Base-by-base conservation (phyloP, 2,329 filamentous ascomycete genomes). In the Xylariales sp. region DNA sequence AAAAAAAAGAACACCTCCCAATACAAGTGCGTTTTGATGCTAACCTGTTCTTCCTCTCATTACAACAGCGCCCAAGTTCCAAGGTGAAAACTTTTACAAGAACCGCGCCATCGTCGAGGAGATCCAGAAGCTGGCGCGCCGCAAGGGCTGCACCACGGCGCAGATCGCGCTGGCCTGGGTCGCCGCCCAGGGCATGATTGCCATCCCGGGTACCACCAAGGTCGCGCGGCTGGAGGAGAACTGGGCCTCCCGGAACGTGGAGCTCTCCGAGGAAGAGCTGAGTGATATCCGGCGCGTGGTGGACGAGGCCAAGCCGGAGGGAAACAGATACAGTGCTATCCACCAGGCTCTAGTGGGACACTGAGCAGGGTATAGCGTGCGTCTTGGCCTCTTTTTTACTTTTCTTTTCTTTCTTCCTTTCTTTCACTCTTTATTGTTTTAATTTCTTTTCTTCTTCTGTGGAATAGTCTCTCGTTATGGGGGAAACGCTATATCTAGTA, bases 11-110 rank as follows among this genome's bases (percentile, higher is more conserved):
- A n/a, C n/a, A n/a, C n/a, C n/a, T n/a, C n/a, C n/a, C n/a, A n/a
- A n/a, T n/a, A n/a, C n/a, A n/a, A n/a, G n/a, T n/a, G n/a, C n/a
- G n/a, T n/a, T 11, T 6, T 23, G n/a, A 33, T 10, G 50, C 50
- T 10, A 57, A 57, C 34, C 53, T 57, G 11, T 8, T 2, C 10
- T 12, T 12, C 13, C 6, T 18, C 15, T 31, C 2, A 4, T 19
- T 14, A 38, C 4, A 33, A 15, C 18, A 55, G 50, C 39, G 5
- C 56, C 56, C 24, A 59, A 60, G 33, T 59, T 60, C 46, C 64
- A 69, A 39, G 64, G 64, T 6, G 64, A 69, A 3, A 68, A 68
- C 40, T 67, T 69, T 37, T 66, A 62, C 52, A 62, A 65, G 39
- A 69, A 69, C 41, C 52, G 51, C 20, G 55, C 52, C 0, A 66